phyloP scores from a whole-genome alignment of 805 yeast genomes.

The Dipodascus albidus region DNA sequence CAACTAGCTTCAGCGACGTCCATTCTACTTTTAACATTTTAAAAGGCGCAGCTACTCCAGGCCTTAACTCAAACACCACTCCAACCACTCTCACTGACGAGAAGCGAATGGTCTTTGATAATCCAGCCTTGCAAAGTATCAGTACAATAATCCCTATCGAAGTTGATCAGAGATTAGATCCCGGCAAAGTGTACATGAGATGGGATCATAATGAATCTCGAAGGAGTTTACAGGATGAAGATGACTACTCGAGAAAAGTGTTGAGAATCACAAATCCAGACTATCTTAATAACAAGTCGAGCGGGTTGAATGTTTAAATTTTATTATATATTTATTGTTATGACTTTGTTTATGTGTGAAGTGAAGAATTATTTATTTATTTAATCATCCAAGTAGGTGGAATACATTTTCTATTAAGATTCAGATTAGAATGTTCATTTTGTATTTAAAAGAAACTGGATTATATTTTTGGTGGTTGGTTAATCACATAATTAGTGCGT shows the following conservation, averaged over 20 bases:
- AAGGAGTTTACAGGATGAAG: constrained; percentile 41
- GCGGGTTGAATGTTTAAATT: background rate
- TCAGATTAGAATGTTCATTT: no score
- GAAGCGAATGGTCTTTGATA: background rate
- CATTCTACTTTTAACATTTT: constrained; percentile 7
- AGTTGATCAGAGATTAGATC: constrained; percentile 55
- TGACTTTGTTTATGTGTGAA: background rate
- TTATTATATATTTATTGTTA: no score
- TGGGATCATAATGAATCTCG: constrained; percentile 36
- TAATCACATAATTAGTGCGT: no score
- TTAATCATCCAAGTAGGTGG: background rate
- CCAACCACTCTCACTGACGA: constrained; percentile 13
- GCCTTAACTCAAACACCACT: constrained; percentile 11
- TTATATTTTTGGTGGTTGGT: no score
- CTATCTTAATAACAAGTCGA: background rate
- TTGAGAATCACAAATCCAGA: constrained; percentile 43
- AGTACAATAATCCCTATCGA: constrained; percentile 20
- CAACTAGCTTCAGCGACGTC: constrained; percentile 4
- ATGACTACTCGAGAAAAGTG: constrained; percentile 46
- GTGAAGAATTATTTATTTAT: background rate
- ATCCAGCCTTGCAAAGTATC: constrained; percentile 17
- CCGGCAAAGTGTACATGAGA: constrained; percentile 38
- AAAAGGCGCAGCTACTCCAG: constrained; percentile 10
- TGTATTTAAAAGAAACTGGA: no score
- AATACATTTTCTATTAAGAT: no score